Base-by-base conservation (phyloP, 2,329 filamentous ascomycete genomes). In the Xenosphaeropsis pyriputrescens region DNA sequence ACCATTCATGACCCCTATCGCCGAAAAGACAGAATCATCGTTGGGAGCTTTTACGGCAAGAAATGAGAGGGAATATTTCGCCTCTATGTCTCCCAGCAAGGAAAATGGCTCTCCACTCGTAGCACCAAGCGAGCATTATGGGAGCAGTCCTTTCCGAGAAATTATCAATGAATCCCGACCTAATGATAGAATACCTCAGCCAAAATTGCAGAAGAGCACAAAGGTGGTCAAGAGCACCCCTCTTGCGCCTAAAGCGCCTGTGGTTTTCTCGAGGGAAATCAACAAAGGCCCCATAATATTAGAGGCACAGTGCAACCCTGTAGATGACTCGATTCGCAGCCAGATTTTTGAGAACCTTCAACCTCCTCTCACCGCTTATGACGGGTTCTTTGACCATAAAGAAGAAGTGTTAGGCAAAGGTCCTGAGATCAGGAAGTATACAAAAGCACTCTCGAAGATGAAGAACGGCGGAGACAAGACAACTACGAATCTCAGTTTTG, bases 1-100 rank as follows among this genome's bases (percentile, higher is more conserved):
- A 8, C 91, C 89, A 3, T 98, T 96, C 57, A 96, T 98, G 91
- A 98, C 91, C 0, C 91, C 91, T 2, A 98, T 98, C 47, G 89
- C 91, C 1, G 91, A 98, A 58, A 79, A 85, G 50, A 98, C 91
- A 0, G 91, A 98, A 58, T 82, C 79, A 9, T 95, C 88, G 1
- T 62, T 96, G 5, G 79, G 79, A 29, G 60, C 79, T 32, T 70
- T 72, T 4, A 75, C 72, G 18, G 68, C 73, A 37, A 60, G 67
- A 45, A 54, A 65, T 39, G 65, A 64, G 47, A 70, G 72, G 56
- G 69, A 70, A 46, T 70, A 70, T 56, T 64, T 75, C 50, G 69
- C 68, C 38, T 69, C 75, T 35, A 93, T 91, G 59, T 93, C 85
- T 4, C 86, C 86, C 13, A 85, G 75, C 48, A 79, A 78, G 43